Evolutionary conservation across 1,284 basidiomycete species (phyloP), one percentile per base, ranked within the genome.

Genomic region (Austroboletus rostrupii): DNA sequence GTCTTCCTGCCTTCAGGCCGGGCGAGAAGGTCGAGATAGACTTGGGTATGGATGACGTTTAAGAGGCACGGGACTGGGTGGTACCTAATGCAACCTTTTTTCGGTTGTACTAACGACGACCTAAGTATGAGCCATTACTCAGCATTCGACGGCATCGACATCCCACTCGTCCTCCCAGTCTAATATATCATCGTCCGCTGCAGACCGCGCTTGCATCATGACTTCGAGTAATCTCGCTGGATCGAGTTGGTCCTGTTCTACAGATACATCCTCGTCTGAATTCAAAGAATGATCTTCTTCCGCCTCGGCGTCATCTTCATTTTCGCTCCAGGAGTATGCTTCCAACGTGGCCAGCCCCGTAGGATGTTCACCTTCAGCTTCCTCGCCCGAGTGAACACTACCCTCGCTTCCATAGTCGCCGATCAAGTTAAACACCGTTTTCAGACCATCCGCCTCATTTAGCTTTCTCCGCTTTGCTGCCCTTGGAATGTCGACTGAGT

Each of bases 1-100:
- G 96, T 57, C 79, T 99, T 41, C 97, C 97, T 45, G 92, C 96
- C 5, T 99, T 99, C 75, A 92, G 97, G 72, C 96, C 97, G 1
- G 97, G 97, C 48, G 92, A 98, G 76, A 95, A 97, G 75, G 93
- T 98, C 38, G 87, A 94, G 74, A 89, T 90, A 66, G 81, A 85
- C 65, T 78, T 92, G 55, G 82, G 78, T 48, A 89, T 88, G 81
- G 92, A 95, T 68, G 92, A 96, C 68, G 81, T 94, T 57, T 94
- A 69, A 72, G 45, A 40, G 26, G 40, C 23, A 40, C 21, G 14
- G 16, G 42, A 49, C 37, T 16, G 36, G 90, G 93, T 68, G 91
- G 94, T 68, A 82, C 93, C 57, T 92, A 69, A 72, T 29, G 13
- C 31, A 9, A 45, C 41, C 36, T 37, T 6, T 42, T 35, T 13